Percentiles rank a stretch among this genome's conserved stretches.
phyloP scores from a whole-genome alignment of 2,329 filamentous ascomycete genomes.

The Paraphaeosphaeria minitans region DNA sequence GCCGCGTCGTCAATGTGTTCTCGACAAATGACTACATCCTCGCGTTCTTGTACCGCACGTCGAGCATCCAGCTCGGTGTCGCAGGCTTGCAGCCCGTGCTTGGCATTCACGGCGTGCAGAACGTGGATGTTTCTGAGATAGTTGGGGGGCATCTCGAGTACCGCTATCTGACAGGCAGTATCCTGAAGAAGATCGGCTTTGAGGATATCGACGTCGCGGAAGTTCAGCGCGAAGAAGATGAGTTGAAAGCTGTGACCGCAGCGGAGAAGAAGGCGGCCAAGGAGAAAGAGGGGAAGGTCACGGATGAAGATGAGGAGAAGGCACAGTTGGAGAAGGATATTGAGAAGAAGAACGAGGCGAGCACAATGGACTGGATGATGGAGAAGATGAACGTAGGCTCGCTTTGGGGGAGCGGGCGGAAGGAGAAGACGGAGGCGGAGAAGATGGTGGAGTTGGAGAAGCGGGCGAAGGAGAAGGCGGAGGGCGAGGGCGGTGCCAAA shows the following conservation, averaged over 20 bases:
- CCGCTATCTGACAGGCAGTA: slow-evolving; percentile 56
- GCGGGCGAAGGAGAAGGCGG: slow-evolving; percentile 10
- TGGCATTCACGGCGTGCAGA: slow-evolving; percentile 68
- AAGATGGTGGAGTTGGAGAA: slow-evolving; percentile 25
- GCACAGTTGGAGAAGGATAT: slow-evolving; percentile 50
- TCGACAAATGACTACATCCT: slow-evolving; percentile 87
- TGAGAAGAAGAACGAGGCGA: slow-evolving; percentile 52
- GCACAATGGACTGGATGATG: slow-evolving; percentile 50
- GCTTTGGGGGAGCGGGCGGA: slow-evolving; percentile 21
- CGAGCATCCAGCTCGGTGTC: slow-evolving; percentile 79
- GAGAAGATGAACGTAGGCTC: slow-evolving; percentile 45
- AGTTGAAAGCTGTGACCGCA: slow-evolving; percentile 50
- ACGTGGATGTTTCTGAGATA: slow-evolving; percentile 58
- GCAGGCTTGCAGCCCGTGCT: slow-evolving; percentile 79
- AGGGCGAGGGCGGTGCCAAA: neutral
- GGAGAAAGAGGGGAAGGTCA: slow-evolving; percentile 34
- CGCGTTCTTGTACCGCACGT: slow-evolving; percentile 84
- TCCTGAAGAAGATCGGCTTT: slow-evolving; percentile 59
- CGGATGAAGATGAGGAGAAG: slow-evolving; percentile 40
- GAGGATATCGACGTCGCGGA: slow-evolving; percentile 56
- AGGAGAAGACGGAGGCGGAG: slow-evolving; percentile 26
- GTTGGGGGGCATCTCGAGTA: slow-evolving; percentile 59
- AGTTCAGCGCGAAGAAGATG: slow-evolving; percentile 54
- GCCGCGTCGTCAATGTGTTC: slow-evolving; percentile 85
- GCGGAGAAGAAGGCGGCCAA: slow-evolving; percentile 49